Conservation (phyloP, 768 basidiomycete genomes). For the Cyclocybe cylindracea region DNA sequence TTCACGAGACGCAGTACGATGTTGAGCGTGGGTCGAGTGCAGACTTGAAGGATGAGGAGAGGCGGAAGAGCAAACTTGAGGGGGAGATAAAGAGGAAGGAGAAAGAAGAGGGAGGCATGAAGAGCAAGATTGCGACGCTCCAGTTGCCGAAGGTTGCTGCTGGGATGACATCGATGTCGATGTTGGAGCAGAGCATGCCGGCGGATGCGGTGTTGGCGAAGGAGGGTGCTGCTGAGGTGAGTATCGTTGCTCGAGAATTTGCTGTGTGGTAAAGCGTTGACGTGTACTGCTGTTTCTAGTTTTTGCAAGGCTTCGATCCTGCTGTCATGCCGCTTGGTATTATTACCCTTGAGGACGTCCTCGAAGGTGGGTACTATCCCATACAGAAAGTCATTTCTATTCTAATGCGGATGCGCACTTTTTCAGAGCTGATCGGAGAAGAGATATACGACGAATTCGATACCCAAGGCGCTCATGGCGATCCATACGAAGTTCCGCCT, state of each 20-base stretch:
- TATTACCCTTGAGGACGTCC: constrained; percentile 90
- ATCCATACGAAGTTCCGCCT: constrained; percentile 39
- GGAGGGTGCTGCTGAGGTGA: constrained; percentile 72
- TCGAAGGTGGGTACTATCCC: constrained; percentile 56
- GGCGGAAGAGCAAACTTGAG: background rate
- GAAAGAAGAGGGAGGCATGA: constrained; percentile 17
- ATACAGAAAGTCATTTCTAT: too few relatives aligned
- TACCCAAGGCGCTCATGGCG: constrained; percentile 66
- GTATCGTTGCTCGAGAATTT: constrained; percentile 10
- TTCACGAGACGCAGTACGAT: constrained; percentile 7
- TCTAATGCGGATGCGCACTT: background rate
- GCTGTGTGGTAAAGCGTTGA: background rate
- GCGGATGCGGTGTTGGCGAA: constrained; percentile 84
- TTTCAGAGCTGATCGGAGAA: constrained; percentile 83
- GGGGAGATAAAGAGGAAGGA: background rate
- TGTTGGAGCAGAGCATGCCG: constrained; percentile 82
- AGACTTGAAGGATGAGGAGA: constrained; percentile 21
- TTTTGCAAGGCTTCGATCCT: constrained; percentile 81
- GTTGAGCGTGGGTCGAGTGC: constrained; percentile 28
- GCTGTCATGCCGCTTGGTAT: constrained; percentile 86
- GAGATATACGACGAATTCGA: constrained; percentile 94
- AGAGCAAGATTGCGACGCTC: constrained; percentile 33
- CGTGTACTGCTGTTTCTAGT: constrained; percentile 40
- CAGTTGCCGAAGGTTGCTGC: constrained; percentile 40
- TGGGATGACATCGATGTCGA: constrained; percentile 46